Conservation (phyloP, 2,329 filamentous ascomycete genomes). For the Talaromyces albobiverticillius region DNA sequence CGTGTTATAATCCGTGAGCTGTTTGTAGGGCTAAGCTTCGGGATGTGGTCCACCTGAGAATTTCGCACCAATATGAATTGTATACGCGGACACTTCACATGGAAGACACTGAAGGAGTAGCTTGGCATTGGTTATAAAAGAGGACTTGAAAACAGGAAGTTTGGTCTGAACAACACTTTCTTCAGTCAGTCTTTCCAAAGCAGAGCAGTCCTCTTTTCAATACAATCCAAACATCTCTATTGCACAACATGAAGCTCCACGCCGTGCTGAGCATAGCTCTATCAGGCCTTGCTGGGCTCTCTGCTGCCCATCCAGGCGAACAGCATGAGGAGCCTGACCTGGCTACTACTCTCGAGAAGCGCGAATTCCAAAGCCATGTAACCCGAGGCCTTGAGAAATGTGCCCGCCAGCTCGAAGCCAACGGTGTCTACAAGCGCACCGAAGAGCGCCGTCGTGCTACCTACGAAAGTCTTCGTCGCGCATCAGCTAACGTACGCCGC, state of each 20-base stretch:
- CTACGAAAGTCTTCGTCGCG: constrained; percentile 16
- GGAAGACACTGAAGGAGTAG: not conserved
- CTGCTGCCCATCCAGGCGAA: not conserved
- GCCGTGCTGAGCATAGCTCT: not conserved
- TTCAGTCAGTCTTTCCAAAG: not conserved
- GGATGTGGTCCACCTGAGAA: no score
- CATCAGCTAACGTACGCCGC: constrained; percentile 7
- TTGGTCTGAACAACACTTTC: not conserved
- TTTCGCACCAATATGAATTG: no score
- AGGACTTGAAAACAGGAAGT: not conserved
- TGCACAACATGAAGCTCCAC: not conserved
- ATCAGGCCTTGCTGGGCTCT: not conserved
- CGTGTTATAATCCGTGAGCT: no score
- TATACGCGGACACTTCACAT: not conserved
- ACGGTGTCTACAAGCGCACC: constrained; percentile 23
- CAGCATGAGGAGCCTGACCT: not conserved
- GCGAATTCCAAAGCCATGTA: constrained; percentile 19
- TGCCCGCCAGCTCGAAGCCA: constrained; percentile 19
- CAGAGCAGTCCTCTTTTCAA: not conserved
- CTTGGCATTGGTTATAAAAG: not conserved
- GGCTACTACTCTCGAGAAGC: constrained; percentile 6
- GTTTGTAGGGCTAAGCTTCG: no score
- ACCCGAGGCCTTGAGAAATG: constrained; percentile 22
- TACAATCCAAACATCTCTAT: not conserved
- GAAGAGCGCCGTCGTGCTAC: constrained; percentile 23